Percentiles rank a stretch among this genome's conserved stretches.
Conservation (phyloP, 1,284 basidiomycete genomes). For the Entoloma clypeatum region DNA sequence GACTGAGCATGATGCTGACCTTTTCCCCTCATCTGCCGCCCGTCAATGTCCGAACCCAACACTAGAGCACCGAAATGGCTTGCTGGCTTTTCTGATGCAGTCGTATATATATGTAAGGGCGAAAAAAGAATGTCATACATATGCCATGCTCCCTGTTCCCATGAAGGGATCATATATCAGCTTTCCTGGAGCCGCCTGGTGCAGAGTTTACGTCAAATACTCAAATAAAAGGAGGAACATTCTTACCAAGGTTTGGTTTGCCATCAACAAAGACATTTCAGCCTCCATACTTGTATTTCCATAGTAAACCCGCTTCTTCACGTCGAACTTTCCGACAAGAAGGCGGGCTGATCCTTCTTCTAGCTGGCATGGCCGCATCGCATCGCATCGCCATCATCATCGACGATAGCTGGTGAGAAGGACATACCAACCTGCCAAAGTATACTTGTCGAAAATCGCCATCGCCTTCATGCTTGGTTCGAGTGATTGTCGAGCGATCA, state of each 20-base stretch:
- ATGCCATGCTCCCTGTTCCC: constrained; percentile 95
- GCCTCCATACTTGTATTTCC: constrained; percentile 99
- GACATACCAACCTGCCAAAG: constrained; percentile 83
- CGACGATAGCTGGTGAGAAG: constrained; percentile 8
- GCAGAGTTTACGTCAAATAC: constrained; percentile 1
- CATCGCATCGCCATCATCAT: constrained; percentile 5
- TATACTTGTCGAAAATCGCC: constrained; percentile 68
- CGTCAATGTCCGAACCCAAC: constrained; percentile 96
- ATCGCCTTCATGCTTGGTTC: constrained; percentile 56
- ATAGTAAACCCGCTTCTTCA: constrained; percentile 89
- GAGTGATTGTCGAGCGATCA: constrained; percentile 41
- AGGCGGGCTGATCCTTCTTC: constrained; percentile 69
- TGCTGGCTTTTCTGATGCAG: constrained; percentile 52
- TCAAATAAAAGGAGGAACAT: not conserved
- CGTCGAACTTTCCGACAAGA: constrained; percentile 70
- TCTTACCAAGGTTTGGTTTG: constrained; percentile 84
- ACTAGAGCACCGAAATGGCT: constrained; percentile 88
- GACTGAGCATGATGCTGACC: constrained; percentile 32
- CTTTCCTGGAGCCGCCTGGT: constrained; percentile 81
- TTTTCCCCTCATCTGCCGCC: constrained; percentile 94
- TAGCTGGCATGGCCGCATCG: constrained; percentile 42
- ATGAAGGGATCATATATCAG: constrained; percentile 96
- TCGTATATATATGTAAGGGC: not conserved
- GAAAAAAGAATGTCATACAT: constrained; percentile 45
- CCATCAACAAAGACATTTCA: constrained; percentile 93